Conservation (phyloP, 495 filamentous ascomycete genomes). For the Astrocystis sublimbata region DNA sequence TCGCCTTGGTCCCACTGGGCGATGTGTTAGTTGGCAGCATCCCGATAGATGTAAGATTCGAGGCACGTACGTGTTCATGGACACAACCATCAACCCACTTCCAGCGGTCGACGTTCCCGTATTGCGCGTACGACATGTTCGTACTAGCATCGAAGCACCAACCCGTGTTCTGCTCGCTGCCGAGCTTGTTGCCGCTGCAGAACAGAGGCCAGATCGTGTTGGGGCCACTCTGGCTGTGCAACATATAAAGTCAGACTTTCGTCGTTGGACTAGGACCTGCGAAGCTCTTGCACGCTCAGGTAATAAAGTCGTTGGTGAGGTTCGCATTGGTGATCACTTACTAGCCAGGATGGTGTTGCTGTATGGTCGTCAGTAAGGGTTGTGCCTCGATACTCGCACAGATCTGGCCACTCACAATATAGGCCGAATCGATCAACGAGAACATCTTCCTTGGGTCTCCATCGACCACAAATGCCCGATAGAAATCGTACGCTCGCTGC, state of each 20-base stretch:
- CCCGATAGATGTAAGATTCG: slow-evolving; percentile 1
- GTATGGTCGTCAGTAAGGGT: background rate
- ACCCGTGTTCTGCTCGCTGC: slow-evolving; percentile 38
- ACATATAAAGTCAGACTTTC: background rate
- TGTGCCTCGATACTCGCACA: background rate
- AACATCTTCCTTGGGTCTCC: slow-evolving; percentile 51
- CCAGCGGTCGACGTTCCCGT: slow-evolving; percentile 48
- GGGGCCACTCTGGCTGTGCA: slow-evolving; percentile 33
- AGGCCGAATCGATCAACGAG: slow-evolving; percentile 44
- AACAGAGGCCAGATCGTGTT: slow-evolving; percentile 45
- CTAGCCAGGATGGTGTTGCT: slow-evolving; percentile 51
- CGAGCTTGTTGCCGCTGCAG: slow-evolving; percentile 44
- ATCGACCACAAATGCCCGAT: slow-evolving; percentile 50
- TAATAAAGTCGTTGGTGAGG: background rate
- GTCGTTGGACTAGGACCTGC: background rate
- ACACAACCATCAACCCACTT: slow-evolving; percentile 49
- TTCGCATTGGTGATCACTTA: background rate
- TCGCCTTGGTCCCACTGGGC: slow-evolving; percentile 45
- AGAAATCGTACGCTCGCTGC: slow-evolving; percentile 48
- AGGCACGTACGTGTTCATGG: slow-evolving; percentile 47
- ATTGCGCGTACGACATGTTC: slow-evolving; percentile 50
- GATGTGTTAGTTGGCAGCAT: slow-evolving; percentile 6
- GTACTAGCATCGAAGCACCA: slow-evolving; percentile 50
- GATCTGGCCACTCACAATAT: slow-evolving; percentile 32
- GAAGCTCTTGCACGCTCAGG: background rate